Conservation (phyloP, 2,329 filamentous ascomycete species). For the Claviceps spartinae region DNA sequence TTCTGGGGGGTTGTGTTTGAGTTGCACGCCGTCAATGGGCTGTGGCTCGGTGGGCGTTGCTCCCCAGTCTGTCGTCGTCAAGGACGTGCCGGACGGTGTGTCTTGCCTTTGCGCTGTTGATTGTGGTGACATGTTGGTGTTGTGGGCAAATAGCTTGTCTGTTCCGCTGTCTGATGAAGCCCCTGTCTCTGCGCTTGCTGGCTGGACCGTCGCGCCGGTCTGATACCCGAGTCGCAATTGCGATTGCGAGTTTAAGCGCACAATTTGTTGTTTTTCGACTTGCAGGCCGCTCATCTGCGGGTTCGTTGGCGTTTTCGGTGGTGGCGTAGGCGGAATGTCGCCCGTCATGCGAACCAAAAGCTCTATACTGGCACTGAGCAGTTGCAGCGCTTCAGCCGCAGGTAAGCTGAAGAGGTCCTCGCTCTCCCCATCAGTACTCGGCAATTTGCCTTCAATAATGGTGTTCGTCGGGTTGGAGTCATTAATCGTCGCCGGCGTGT, state of each 20-base stretch:
- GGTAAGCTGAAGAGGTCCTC: conserved; percentile 62
- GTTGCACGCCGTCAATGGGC: conserved; percentile 41
- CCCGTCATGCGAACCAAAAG: conserved; percentile 58
- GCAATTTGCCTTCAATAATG: conserved; percentile 12
- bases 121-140: conserved; percentile 14
- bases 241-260: conserved; percentile 42
- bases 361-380: conserved; percentile 62
- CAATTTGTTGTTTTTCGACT: conserved; percentile 47
- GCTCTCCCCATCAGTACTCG: conserved; percentile 16
- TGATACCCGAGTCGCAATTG: conserved; percentile 33
- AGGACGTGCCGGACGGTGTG: not conserved
- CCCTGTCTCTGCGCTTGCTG: not conserved
- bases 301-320: conserved; percentile 47
- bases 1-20: conserved; percentile 24
- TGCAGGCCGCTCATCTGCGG: conserved; percentile 53
- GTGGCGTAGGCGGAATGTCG: conserved; percentile 70
- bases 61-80: not conserved
- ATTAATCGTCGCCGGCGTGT: not conserved
- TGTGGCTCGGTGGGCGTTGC: conserved; percentile 12
- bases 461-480: conserved; percentile 2
- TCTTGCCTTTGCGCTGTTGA: conserved; percentile 10
- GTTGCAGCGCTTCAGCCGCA: conserved; percentile 60
- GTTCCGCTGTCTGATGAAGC: conserved; percentile 1
- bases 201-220: conserved; percentile 18
- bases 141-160: conserved; percentile 15